Evolutionary conservation across 2,329 filamentous ascomycete genomes (phyloP).

Genomic region (Fusarium caatingaense): DNA sequence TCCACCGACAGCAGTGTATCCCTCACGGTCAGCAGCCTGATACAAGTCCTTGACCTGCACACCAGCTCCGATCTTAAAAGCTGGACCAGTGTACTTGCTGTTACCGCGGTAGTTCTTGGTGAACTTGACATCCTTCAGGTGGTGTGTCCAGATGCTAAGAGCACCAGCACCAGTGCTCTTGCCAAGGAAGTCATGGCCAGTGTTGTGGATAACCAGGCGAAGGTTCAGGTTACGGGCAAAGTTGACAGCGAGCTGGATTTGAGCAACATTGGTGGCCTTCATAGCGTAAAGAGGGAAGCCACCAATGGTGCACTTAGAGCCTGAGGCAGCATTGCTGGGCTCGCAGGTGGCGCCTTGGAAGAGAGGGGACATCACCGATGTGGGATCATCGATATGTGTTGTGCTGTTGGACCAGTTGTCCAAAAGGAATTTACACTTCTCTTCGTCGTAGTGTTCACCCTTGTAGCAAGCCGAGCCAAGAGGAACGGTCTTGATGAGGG

Average conservation of each 20-base stretch:
- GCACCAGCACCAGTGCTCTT: slow-evolving; percentile 66
- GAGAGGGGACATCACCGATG: slow-evolving; percentile 55
- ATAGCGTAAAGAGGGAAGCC: slow-evolving; percentile 58
- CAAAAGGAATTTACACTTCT: neutral
- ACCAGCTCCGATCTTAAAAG: slow-evolving; percentile 65
- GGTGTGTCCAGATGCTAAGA: slow-evolving; percentile 55
- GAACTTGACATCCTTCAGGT: slow-evolving; percentile 56
- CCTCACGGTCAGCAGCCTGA: slow-evolving; percentile 57
- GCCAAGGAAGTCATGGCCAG: slow-evolving; percentile 65
- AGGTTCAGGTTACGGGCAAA: slow-evolving; percentile 60
- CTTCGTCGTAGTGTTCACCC: slow-evolving; percentile 28
- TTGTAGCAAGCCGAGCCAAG: slow-evolving; percentile 50
- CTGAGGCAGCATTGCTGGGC: slow-evolving; percentile 43
- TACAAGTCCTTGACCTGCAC: slow-evolving; percentile 61
- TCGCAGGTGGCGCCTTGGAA: slow-evolving; percentile 54
- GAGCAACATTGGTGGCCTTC: slow-evolving; percentile 55
- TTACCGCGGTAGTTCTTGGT: slow-evolving; percentile 54
- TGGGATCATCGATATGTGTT: slow-evolving; percentile 48
- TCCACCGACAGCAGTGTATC: slow-evolving; percentile 65
- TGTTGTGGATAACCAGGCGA: slow-evolving; percentile 62
- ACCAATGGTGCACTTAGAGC: slow-evolving; percentile 53
- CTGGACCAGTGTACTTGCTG: slow-evolving; percentile 60
- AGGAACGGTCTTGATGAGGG: slow-evolving; percentile 49
- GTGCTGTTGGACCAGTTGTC: slow-evolving; percentile 20
- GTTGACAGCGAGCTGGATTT: slow-evolving; percentile 60